Conservation (phyloP, 192 early-diverging fungal species). For the Lobosporangium transversale region DNA sequence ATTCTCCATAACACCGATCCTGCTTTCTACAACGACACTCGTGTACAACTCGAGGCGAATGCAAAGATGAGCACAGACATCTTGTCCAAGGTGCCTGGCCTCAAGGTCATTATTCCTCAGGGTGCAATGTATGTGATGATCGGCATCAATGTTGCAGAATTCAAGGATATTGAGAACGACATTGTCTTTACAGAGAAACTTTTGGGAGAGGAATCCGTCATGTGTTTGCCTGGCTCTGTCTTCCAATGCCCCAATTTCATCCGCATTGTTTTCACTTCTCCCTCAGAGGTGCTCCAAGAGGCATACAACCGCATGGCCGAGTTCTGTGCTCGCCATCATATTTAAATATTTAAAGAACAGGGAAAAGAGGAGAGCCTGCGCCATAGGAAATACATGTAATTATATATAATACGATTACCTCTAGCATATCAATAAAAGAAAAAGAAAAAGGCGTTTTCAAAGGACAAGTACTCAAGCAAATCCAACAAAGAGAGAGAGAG, state of each 20-base stretch:
- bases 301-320: slow-evolving; percentile 80
- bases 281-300: slow-evolving; percentile 73
- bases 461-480: background rate
- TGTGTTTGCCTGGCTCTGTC: slow-evolving; percentile 83
- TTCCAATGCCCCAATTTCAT: slow-evolving; percentile 85
- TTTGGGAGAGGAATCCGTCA: slow-evolving; percentile 83
- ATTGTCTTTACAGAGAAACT: slow-evolving; percentile 86
- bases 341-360: slow-evolving; percentile 23
- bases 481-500: background rate
- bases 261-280: slow-evolving; percentile 85
- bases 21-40: slow-evolving; percentile 73
- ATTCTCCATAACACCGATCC: slow-evolving; percentile 79
- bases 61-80: slow-evolving; percentile 71
- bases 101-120: slow-evolving; percentile 83
- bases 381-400: background rate
- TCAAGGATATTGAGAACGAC: slow-evolving; percentile 79
- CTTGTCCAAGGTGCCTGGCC: slow-evolving; percentile 73
- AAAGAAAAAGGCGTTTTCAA: slow-evolving; percentile 11
- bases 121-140: slow-evolving; percentile 97
- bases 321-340: slow-evolving; percentile 81
- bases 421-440: background rate
- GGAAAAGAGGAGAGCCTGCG: background rate
- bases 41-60: slow-evolving; percentile 74
- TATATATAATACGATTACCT: slow-evolving; percentile 10
- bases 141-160: slow-evolving; percentile 71